phyloP scores from a whole-genome alignment of 495 filamentous ascomycete genomes.

The Schizothecium vesticola region DNA sequence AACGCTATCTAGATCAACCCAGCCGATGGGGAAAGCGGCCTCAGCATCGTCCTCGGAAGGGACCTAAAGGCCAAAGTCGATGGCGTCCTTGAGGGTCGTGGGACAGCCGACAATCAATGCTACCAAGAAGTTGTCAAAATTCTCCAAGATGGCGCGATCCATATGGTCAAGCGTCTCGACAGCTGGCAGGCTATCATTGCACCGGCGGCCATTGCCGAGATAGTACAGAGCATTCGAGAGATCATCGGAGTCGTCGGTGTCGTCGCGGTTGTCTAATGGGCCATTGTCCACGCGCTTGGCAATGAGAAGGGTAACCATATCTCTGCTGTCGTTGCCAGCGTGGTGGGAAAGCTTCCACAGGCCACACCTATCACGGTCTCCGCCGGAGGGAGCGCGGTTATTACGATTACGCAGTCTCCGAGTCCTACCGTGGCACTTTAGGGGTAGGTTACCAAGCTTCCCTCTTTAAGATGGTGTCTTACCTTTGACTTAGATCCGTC shows the following conservation, averaged over 20 bases:
- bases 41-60: constrained; percentile 1
- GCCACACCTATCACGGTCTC: neutral
- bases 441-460: neutral
- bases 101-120: neutral
- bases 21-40: neutral
- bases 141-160: neutral
- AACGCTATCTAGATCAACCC: constrained; percentile 1
- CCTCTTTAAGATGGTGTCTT: neutral
- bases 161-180: constrained; percentile 6
- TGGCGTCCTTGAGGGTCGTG: constrained; percentile 2
- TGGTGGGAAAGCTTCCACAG: neutral
- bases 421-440: neutral
- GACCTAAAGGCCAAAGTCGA: constrained; percentile 6
- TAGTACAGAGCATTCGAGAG: neutral
- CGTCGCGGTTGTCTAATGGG: neutral
- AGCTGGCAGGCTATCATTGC: neutral
- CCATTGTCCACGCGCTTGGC: neutral
- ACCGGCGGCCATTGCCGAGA: neutral
- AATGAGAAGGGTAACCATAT: neutral
- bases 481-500: neutral
- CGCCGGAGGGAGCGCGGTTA: neutral
- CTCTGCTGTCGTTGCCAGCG: neutral
- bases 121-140: constrained; percentile 7
- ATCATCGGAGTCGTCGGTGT: neutral
- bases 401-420: neutral